Evolutionary conservation across 2,329 filamentous ascomycete species (phyloP).

Genomic region (Falciphora oryzae): DNA sequence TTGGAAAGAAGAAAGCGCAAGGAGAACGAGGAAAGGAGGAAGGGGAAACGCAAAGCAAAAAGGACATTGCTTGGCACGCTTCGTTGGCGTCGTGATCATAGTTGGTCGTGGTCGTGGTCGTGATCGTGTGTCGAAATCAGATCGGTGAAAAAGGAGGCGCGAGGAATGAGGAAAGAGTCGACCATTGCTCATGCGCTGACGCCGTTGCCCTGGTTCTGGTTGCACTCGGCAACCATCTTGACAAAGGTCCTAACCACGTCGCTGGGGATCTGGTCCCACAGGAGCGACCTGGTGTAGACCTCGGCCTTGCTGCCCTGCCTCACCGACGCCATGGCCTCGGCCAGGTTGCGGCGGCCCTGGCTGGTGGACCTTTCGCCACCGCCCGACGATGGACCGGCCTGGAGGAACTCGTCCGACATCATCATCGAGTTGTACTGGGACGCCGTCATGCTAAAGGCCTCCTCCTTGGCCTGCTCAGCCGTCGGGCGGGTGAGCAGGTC

Average conservation of each 20-base stretch:
- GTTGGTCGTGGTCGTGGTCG: slow-evolving; percentile 6
- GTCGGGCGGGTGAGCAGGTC: slow-evolving; percentile 67
- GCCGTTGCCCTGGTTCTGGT: slow-evolving; percentile 31
- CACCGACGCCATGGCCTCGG: slow-evolving; percentile 75
- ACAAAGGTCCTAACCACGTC: slow-evolving; percentile 92
- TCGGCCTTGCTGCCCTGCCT: slow-evolving; percentile 72
- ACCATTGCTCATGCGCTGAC: slow-evolving; percentile 21
- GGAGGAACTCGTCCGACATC: slow-evolving; percentile 67
- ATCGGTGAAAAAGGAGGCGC: background rate
- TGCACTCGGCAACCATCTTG: slow-evolving; percentile 79
- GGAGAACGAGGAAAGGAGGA: slow-evolving; percentile 5
- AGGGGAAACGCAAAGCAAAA: slow-evolving; percentile 10
- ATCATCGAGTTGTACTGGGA: slow-evolving; percentile 87
- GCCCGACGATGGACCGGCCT: slow-evolving; percentile 39
- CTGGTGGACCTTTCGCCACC: slow-evolving; percentile 44
- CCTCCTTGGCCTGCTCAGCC: slow-evolving; percentile 80
- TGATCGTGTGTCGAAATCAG: background rate
- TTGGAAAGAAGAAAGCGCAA: background rate
- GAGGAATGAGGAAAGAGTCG: background rate
- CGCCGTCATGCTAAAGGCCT: slow-evolving; percentile 79
- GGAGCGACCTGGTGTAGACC: slow-evolving; percentile 84
- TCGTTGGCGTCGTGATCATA: slow-evolving; percentile 9
- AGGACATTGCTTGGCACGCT: slow-evolving; percentile 13
- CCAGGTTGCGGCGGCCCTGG: slow-evolving; percentile 66
- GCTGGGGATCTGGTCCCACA: slow-evolving; percentile 89